These are phyloP conservation scores for Ensete glaucum DNA, from an alignment of 176 grass and related monocot species.

Conservation along the genomic window DNA sequence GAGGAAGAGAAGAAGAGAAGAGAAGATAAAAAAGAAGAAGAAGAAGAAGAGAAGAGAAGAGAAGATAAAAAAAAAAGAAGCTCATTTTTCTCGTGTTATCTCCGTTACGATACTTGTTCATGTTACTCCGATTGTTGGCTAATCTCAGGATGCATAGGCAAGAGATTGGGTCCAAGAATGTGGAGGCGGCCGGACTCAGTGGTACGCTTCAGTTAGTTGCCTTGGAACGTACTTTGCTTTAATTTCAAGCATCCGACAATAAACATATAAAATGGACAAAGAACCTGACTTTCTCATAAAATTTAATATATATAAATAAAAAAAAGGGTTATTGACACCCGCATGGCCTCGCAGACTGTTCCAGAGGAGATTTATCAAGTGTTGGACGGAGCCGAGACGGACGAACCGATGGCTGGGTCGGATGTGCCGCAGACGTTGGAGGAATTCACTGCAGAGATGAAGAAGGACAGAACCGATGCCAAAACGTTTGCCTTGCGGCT, in stretches of 20 bases:
- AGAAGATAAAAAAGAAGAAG: too few relatives aligned
- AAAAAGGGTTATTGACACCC: too few relatives aligned
- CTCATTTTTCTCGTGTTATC: too few relatives aligned
- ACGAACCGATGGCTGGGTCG: not conserved
- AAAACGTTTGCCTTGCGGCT: conserved; percentile 23
- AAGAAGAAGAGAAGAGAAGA: too few relatives aligned
- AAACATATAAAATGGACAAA: too few relatives aligned
- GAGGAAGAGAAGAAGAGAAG: too few relatives aligned
- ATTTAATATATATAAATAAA: too few relatives aligned
- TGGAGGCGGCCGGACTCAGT: conserved; percentile 10
- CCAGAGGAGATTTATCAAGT: conserved; percentile 22
- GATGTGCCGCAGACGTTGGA: conserved; percentile 18
- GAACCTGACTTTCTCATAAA: too few relatives aligned
- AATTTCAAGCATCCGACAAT: not conserved
- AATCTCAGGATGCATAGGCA: conserved; percentile 20
- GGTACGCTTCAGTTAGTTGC: not conserved
- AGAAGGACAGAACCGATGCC: conserved; percentile 19
- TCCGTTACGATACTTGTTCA: too few relatives aligned
- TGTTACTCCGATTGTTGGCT: not conserved
- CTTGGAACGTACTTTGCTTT: too few relatives aligned
- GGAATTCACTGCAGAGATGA: conserved; percentile 22
- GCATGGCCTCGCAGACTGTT: not conserved
- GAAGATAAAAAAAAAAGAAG: too few relatives aligned
- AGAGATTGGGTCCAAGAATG: conserved; percentile 18
- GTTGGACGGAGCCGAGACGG: conserved; percentile 1